phyloP scores from a whole-genome alignment of 106 monocot genomes.

The Posidonia australis region DNA sequence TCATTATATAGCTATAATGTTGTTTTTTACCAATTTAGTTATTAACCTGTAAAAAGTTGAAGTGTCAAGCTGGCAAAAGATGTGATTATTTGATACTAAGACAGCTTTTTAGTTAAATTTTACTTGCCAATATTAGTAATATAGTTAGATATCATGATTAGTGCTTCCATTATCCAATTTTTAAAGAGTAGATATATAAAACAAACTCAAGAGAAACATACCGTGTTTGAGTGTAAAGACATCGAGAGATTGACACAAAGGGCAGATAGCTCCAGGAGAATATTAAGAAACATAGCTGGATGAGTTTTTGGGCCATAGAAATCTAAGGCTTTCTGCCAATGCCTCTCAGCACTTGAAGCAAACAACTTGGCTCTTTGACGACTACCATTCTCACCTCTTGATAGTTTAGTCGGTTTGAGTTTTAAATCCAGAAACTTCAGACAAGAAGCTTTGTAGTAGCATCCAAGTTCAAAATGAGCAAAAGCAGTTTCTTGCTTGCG shows the following conservation, averaged over 20 bases:
- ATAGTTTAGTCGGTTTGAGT: constrained; percentile 32
- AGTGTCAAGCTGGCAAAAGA: too few relatives aligned
- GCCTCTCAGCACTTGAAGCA: constrained; percentile 76
- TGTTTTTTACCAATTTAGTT: too few relatives aligned
- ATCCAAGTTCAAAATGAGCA: constrained; percentile 80
- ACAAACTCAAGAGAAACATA: constrained; percentile 17
- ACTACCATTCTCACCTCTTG: constrained; percentile 35
- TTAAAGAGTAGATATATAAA: neutral
- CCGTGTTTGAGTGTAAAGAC: constrained; percentile 42
- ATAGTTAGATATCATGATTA: too few relatives aligned
- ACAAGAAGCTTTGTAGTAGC: constrained; percentile 59
- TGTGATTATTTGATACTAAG: too few relatives aligned
- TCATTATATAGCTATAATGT: too few relatives aligned
- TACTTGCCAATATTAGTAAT: too few relatives aligned
- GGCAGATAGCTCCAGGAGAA: constrained; percentile 71
- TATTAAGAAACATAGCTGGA: constrained; percentile 62
- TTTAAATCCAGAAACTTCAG: constrained; percentile 57
- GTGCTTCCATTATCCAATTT: too few relatives aligned
- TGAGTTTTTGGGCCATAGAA: constrained; percentile 92
- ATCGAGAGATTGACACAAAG: constrained; percentile 46
- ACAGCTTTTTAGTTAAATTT: too few relatives aligned
- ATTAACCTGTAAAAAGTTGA: too few relatives aligned
- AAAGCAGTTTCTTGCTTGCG: constrained; percentile 96
- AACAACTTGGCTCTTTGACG: constrained; percentile 79
- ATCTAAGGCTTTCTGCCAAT: constrained; percentile 64